Evolutionary conservation across 176 grass and related monocot genomes (phyloP), one percentile per base, ranked within the genome.

Genomic region (Juncus inflexus): DNA sequence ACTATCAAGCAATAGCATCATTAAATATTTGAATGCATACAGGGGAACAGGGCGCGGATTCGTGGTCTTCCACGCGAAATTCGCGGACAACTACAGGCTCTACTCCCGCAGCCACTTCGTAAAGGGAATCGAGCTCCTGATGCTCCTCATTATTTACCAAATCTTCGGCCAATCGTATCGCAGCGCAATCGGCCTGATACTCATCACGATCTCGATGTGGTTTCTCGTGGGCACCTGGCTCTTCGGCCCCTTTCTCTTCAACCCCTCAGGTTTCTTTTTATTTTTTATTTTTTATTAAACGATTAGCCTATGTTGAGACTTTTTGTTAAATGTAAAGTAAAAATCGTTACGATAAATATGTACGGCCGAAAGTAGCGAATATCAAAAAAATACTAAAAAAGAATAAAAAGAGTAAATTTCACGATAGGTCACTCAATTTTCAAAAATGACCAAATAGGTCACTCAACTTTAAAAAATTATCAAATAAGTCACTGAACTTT

Each of bases 31-130:
- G 1, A 47, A 47, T 28, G 19, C n/a, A 39, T 40, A 59, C 67
- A 97, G 84, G 81, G 84, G 79, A 55, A 97, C 87, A 14, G 87
- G 87, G 16, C 92, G 92, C 77, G 92, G 92, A 70, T 97, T 96
- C 77, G 87, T 97, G 74, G 92, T 97, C 65, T 97, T 97, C 62
- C 92, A 97, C 52, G 87, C 92, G 61, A 97, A 97, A 53, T 97
- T 97, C 66, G 87, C 82, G 3, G 92, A 91, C 43, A 97, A 91
- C 19, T 97, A 97, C 62, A 73, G 79, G 9, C 50, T 97, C 6
- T 97, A 97, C 69, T 97, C 92, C 1, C 79, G 92, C 36, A 97
- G 87, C 50, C 92, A 97, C 81, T 91, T 97, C 76, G 85, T 97
- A 11, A 97, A 97, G 70, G 84, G 92, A 15, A 81, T 97, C 1